Conservation (phyloP, 2,329 filamentous ascomycete species). For the Paracorniculantispora psalliotae region DNA sequence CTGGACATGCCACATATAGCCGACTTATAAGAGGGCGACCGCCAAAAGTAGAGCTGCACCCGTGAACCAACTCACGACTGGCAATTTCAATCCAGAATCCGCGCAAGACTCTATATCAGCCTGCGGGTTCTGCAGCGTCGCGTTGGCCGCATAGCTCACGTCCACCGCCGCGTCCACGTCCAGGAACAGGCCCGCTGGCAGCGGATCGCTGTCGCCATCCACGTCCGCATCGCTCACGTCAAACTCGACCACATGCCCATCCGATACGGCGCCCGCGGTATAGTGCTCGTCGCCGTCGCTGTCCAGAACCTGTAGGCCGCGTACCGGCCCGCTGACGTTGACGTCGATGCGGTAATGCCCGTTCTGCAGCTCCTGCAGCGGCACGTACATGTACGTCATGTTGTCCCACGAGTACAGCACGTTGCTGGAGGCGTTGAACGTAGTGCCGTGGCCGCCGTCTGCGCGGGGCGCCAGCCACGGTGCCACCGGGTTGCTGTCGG, state of each 20-base stretch:
- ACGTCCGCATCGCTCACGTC: background rate
- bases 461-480: background rate
- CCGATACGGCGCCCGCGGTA: background rate
- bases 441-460: no score
- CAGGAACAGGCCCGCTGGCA: background rate
- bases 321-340: background rate
- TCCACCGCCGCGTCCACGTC: background rate
- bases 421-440: background rate
- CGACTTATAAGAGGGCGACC: background rate
- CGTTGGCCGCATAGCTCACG: background rate
- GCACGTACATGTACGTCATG: constrained; percentile 5
- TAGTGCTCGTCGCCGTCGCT: constrained; percentile 1
- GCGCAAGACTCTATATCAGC: background rate
- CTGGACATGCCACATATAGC: background rate
- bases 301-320: background rate
- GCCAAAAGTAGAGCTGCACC: background rate
- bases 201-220: background rate
- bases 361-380: background rate
- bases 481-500: background rate
- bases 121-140: background rate
- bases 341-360: background rate
- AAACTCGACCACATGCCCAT: background rate
- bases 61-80: background rate
- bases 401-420: background rate
- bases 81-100: background rate